phyloP scores from a whole-genome alignment of 768 basidiomycete species.

The Coprinopsis sp. region DNA sequence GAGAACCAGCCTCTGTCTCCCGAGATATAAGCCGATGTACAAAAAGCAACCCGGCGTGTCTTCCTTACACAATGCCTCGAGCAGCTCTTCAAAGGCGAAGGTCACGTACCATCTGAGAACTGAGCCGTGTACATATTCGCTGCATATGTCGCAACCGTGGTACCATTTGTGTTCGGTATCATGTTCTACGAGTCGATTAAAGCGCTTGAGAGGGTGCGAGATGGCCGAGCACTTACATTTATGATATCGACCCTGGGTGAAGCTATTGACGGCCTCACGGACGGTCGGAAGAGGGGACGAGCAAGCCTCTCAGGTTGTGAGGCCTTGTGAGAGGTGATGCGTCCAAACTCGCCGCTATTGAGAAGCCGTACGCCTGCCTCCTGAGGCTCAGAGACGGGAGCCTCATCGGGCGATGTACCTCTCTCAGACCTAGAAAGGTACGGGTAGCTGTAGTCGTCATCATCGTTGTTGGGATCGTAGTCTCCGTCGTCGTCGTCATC shows the following conservation, averaged over 20 bases:
- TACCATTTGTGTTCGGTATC: slow-evolving; percentile 76
- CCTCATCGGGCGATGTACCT: slow-evolving; percentile 20
- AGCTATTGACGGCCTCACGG: slow-evolving; percentile 5
- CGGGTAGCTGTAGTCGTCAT: slow-evolving; percentile 24
- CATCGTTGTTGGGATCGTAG: slow-evolving; percentile 28
- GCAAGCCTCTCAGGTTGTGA: slow-evolving; percentile 42
- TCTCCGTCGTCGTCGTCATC: slow-evolving; percentile 34
- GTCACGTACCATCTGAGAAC: slow-evolving; percentile 60
- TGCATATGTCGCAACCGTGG: slow-evolving; percentile 67
- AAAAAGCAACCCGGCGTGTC: background rate
- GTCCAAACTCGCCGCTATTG: slow-evolving; percentile 77
- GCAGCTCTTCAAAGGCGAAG: background rate
- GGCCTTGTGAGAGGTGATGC: slow-evolving; percentile 48
- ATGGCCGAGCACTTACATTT: slow-evolving; percentile 3
- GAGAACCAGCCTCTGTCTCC: no score
- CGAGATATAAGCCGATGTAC: no score
- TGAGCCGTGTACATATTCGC: slow-evolving; percentile 83
- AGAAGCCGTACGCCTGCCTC: slow-evolving; percentile 60
- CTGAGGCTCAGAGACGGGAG: slow-evolving; percentile 52
- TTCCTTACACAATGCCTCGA: no score
- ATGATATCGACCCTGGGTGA: slow-evolving; percentile 5
- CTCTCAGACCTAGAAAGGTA: slow-evolving; percentile 1
- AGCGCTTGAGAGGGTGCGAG: background rate
- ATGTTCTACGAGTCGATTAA: slow-evolving; percentile 43
- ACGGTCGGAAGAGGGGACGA: slow-evolving; percentile 41